phyloP scores from a whole-genome alignment of 2,329 filamentous ascomycete species.

The Curvularia hawaiiensis region DNA sequence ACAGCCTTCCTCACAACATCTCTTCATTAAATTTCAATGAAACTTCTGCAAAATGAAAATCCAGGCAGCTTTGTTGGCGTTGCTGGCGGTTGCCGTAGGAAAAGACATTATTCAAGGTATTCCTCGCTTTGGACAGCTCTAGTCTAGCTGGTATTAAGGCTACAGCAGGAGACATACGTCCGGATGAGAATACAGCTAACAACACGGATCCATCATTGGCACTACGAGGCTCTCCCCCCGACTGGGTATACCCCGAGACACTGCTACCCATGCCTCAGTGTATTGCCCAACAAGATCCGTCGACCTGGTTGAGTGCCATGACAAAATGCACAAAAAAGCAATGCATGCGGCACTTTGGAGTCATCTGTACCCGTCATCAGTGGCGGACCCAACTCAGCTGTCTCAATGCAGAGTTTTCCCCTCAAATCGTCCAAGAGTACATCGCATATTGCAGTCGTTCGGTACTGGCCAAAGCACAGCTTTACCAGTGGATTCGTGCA shows the following conservation, averaged over 20 bases:
- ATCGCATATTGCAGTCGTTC: slow-evolving; percentile 38
- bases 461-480: slow-evolving; percentile 41
- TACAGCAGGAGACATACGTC: neutral
- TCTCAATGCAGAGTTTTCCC: slow-evolving; percentile 37
- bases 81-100: neutral
- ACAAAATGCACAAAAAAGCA: slow-evolving; percentile 36
- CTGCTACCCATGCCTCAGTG: slow-evolving; percentile 44
- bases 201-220: neutral
- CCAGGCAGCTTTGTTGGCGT: neutral
- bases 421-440: slow-evolving; percentile 33
- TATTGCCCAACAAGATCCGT: slow-evolving; percentile 42
- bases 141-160: neutral
- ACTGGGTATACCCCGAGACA: slow-evolving; percentile 46
- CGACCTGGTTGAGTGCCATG: slow-evolving; percentile 39
- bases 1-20: neutral
- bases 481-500: slow-evolving; percentile 36
- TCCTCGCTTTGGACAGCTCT: neutral
- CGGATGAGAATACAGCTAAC: neutral
- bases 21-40: neutral
- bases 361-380: slow-evolving; percentile 42
- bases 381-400: slow-evolving; percentile 43
- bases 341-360: slow-evolving; percentile 40
- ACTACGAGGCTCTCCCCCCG: slow-evolving; percentile 6
- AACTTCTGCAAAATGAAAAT: neutral
- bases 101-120: neutral